phyloP scores from a whole-genome alignment of 2,329 filamentous ascomycete species.

The Sporothrix brasiliensis region DNA sequence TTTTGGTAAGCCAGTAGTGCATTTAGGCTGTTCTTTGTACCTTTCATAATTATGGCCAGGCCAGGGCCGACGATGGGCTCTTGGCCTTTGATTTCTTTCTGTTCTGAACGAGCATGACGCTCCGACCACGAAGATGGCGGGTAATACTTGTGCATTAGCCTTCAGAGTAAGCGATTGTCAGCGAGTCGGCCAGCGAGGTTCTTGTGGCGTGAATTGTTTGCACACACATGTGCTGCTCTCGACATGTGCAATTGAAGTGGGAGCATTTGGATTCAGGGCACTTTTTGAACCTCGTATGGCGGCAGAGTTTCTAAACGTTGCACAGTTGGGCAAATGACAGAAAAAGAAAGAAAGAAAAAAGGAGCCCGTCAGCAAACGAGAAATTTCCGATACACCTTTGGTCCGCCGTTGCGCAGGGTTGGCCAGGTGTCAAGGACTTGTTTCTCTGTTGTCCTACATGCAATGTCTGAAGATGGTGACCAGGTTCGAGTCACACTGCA shows the following conservation, averaged over 20 bases:
- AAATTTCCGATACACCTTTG: background rate
- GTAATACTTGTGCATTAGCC: too few species aligned
- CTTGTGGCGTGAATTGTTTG: too few species aligned
- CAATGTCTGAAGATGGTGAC: slow-evolving; percentile 6
- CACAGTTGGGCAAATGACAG: slow-evolving; percentile 1
- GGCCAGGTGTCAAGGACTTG: background rate
- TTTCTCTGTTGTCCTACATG: background rate
- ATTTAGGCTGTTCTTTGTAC: slow-evolving; percentile 16
- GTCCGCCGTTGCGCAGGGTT: background rate
- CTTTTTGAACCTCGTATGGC: background rate
- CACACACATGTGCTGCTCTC: background rate
- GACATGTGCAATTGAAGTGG: background rate
- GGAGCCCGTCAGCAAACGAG: background rate
- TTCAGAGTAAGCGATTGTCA: too few species aligned
- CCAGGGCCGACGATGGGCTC: background rate
- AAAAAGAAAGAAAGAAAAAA: background rate
- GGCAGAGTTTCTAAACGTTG: background rate
- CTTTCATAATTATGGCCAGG: background rate
- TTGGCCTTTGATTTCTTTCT: background rate
- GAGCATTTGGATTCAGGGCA: too few species aligned
- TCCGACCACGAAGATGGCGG: too few species aligned
- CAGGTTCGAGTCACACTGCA: slow-evolving; percentile 18
- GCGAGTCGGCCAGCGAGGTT: too few species aligned
- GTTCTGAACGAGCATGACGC: background rate
- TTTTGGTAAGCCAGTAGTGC: background rate